These are phyloP conservation scores for Pyrenophora tritici-repentis DNA, from an alignment of 2,329 filamentous ascomycete genomes.

Conservation along the genomic window DNA sequence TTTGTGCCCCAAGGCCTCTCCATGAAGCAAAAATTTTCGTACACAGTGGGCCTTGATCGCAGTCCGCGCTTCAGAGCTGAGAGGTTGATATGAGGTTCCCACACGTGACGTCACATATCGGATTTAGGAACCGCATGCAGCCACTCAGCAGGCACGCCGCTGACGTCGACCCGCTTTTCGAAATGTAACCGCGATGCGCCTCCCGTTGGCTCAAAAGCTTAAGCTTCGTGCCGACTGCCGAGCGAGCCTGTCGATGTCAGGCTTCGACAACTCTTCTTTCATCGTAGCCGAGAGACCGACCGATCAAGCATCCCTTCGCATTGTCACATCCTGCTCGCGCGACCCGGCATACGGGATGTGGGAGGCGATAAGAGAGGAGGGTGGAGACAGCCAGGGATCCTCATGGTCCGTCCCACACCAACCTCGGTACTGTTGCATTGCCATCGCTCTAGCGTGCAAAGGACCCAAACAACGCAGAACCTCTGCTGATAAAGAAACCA, in stretches of 20 bases:
- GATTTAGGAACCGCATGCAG: conserved; percentile 7
- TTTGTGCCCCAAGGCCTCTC: conserved; percentile 4
- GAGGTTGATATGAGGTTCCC: conserved; percentile 3
- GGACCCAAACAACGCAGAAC: too few relatives aligned
- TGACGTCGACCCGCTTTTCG: conserved; percentile 27
- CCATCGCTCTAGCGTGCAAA: too few relatives aligned
- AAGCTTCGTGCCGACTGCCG: conserved; percentile 16
- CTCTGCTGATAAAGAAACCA: too few relatives aligned
- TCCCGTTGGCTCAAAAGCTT: conserved; percentile 24
- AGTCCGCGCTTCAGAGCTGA: conserved; percentile 10
- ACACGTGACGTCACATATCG: conserved; percentile 23
- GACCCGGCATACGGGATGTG: too few relatives aligned
- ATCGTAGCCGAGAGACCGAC: too few relatives aligned
- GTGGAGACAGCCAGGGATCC: too few relatives aligned
- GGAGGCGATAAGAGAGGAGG: too few relatives aligned
- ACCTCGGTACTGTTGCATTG: too few relatives aligned
- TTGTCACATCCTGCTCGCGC: too few relatives aligned
- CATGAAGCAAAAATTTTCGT: conserved; percentile 11
- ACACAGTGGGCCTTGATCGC: conserved; percentile 6
- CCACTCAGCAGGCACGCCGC: conserved; percentile 14
- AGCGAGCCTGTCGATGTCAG: conserved; percentile 2
- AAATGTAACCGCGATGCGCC: conserved; percentile 23
- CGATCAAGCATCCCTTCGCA: too few relatives aligned
- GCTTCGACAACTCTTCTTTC: conserved; percentile 2
- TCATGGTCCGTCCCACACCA: too few relatives aligned